phyloP scores from a whole-genome alignment of 768 basidiomycete genomes.

The Gloeopeniophorella convolvens region DNA sequence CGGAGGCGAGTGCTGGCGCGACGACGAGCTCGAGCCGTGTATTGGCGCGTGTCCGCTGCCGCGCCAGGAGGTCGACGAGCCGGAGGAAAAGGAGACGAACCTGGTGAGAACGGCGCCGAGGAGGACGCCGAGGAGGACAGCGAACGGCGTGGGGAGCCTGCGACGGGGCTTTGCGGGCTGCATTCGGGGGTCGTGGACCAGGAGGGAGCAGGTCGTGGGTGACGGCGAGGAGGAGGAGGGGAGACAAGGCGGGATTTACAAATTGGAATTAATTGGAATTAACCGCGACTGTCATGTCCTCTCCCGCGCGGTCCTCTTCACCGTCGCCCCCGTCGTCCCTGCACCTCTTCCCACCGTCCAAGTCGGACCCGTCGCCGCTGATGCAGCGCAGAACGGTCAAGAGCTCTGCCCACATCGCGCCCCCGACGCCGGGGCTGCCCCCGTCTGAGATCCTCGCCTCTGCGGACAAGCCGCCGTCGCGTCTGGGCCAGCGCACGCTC shows the following conservation, averaged over 20 bases:
- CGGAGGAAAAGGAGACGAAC: slow-evolving; percentile 9
- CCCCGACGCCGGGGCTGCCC: slow-evolving; percentile 32
- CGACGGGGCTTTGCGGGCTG: not conserved
- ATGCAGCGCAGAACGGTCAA: slow-evolving; percentile 59
- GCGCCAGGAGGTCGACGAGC: slow-evolving; percentile 43
- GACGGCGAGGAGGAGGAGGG: slow-evolving; percentile 52
- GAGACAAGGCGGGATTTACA: too few relatives aligned
- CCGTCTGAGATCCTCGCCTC: slow-evolving; percentile 40
- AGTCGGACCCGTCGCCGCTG: slow-evolving; percentile 9
- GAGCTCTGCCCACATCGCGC: slow-evolving; percentile 51
- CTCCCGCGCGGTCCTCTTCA: slow-evolving; percentile 6
- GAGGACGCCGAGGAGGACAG: slow-evolving; percentile 54
- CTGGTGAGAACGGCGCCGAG: slow-evolving; percentile 48
- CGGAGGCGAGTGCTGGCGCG: slow-evolving; percentile 63
- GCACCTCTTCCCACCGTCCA: slow-evolving; percentile 6
- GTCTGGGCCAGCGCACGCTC: slow-evolving; percentile 49
- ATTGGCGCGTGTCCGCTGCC: slow-evolving; percentile 43
- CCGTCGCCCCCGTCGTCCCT: slow-evolving; percentile 7
- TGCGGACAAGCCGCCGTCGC: slow-evolving; percentile 40
- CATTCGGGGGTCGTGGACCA: slow-evolving; percentile 11
- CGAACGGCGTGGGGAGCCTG: slow-evolving; percentile 45
- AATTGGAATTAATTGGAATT: too few relatives aligned
- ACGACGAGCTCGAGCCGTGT: slow-evolving; percentile 35
- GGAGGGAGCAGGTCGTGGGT: slow-evolving; percentile 39
- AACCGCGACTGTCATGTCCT: not conserved